Evolutionary conservation across 2,329 filamentous ascomycete genomes (phyloP).

Genomic region (Hymenoscyphus infarciens): DNA sequence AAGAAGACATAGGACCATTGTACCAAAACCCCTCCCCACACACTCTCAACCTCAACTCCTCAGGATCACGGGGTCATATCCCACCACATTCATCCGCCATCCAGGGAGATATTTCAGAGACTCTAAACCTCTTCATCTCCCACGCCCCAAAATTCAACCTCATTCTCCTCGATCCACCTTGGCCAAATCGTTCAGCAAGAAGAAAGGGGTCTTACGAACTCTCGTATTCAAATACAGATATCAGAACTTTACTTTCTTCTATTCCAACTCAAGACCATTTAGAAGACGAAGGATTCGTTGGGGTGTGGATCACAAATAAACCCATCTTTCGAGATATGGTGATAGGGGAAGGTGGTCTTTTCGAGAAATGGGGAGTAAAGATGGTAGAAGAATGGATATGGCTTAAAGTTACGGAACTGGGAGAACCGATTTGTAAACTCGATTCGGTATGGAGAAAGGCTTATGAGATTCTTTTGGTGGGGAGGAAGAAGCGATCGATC

Average conservation of each 20-base stretch:
- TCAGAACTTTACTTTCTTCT: constrained; percentile 47
- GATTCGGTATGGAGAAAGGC: constrained; percentile 67
- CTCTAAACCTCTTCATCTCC: constrained; percentile 40
- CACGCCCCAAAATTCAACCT: constrained; percentile 58
- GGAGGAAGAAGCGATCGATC: constrained; percentile 8
- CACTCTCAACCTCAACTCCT: background rate
- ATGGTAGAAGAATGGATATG: constrained; percentile 71
- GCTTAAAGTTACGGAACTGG: constrained; percentile 66
- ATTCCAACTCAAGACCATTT: constrained; percentile 57
- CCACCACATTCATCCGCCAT: constrained; percentile 46
- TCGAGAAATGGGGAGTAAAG: constrained; percentile 64
- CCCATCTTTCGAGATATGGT: constrained; percentile 49
- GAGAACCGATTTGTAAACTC: constrained; percentile 61
- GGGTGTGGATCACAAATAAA: constrained; percentile 77
- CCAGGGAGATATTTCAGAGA: constrained; percentile 45
- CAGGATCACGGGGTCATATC: background rate
- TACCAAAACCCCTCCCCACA: constrained; percentile 4
- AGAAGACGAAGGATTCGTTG: constrained; percentile 54
- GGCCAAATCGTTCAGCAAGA: constrained; percentile 73
- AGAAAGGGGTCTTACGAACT: constrained; percentile 53
- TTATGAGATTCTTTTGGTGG: constrained; percentile 71
- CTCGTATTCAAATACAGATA: constrained; percentile 42
- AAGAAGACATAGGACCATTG: background rate
- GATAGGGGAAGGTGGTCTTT: constrained; percentile 53
- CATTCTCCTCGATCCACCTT: constrained; percentile 72